Evolutionary conservation across 2,329 filamentous ascomycete genomes (phyloP).

Genomic region (Aspergillus oerlinghausenensis): DNA sequence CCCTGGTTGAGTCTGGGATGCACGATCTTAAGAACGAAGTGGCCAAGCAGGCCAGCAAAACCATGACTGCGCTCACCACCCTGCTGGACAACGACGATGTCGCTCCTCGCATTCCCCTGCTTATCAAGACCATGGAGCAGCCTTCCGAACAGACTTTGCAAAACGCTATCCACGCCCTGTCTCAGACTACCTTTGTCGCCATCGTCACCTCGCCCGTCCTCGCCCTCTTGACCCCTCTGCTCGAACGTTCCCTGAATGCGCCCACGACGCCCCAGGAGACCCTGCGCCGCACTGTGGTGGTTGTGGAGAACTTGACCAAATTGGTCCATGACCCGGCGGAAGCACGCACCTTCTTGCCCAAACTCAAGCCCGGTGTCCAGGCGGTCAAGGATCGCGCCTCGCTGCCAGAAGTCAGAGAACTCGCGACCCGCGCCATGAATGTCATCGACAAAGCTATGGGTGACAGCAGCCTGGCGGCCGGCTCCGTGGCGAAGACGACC

Average conservation of each 20-base stretch:
- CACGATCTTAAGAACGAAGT: constrained; percentile 89
- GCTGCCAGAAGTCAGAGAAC: constrained; percentile 87
- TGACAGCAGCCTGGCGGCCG: constrained; percentile 53
- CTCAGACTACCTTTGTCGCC: constrained; percentile 97
- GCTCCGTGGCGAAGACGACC: constrained; percentile 59
- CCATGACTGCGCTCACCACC: constrained; percentile 85
- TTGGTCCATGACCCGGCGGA: constrained; percentile 94
- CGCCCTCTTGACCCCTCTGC: constrained; percentile 85
- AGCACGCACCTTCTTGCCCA: constrained; percentile 89
- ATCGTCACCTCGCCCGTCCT: constrained; percentile 93
- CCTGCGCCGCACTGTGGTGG: constrained; percentile 88
- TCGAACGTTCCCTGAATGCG: constrained; percentile 90
- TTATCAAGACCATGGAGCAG: constrained; percentile 93
- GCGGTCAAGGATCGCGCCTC: constrained; percentile 81
- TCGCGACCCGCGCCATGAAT: constrained; percentile 73
- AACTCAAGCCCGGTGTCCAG: constrained; percentile 90
- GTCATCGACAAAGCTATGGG: constrained; percentile 95
- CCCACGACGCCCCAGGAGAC: constrained; percentile 91
- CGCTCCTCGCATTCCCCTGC: constrained; percentile 79
- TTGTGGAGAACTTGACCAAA: constrained; percentile 97
- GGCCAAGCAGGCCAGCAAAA: constrained; percentile 79
- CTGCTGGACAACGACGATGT: constrained; percentile 97
- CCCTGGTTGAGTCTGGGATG: constrained; percentile 88
- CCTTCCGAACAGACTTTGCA: constrained; percentile 83
- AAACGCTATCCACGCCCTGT: constrained; percentile 94